A percentile compares a stretch with the other conserved stretches of the same genome.
Conservation (phyloP, 2,329 filamentous ascomycete genomes). For the Fusarium redolens region DNA sequence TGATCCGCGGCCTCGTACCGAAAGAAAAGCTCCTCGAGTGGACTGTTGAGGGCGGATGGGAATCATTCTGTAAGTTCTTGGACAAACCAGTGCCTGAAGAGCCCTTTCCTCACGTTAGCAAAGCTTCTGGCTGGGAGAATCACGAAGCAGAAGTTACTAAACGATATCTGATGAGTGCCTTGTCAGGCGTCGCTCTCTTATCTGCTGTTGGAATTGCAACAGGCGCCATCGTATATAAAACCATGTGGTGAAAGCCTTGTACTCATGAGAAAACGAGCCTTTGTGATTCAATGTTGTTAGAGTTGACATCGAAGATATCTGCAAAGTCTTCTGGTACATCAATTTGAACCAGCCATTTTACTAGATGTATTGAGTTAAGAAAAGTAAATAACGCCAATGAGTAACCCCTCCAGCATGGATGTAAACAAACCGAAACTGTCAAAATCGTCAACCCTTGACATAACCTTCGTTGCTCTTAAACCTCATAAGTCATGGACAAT, state of each 20-base stretch:
- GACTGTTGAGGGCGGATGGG: conserved; percentile 19
- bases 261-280: neutral
- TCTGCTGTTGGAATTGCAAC: neutral
- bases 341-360: neutral
- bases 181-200: neutral
- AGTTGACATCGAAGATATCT: neutral
- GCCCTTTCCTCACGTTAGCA: conserved; percentile 12
- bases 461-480: too few species aligned
- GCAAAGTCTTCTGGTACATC: neutral
- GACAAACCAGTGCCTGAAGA: conserved; percentile 5
- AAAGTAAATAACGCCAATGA: neutral
- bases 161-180: neutral
- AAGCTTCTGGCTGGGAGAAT: neutral
- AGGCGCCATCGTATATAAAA: neutral
- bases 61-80: conserved; percentile 25
- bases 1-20: conserved; percentile 12
- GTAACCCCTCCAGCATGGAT: rapidly evolving
- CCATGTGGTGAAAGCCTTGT: neutral
- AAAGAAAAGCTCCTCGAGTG: conserved; percentile 19
- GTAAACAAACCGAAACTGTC: too few species aligned
- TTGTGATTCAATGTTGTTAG: neutral
- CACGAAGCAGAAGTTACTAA: neutral
- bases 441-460: neutral
- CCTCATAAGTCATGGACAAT: neutral
- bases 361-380: neutral